Percentiles rank a stretch among this genome's conserved stretches.
phyloP scores from a whole-genome alignment of 805 yeast genomes.

The Myxozyma melibiosi region DNA sequence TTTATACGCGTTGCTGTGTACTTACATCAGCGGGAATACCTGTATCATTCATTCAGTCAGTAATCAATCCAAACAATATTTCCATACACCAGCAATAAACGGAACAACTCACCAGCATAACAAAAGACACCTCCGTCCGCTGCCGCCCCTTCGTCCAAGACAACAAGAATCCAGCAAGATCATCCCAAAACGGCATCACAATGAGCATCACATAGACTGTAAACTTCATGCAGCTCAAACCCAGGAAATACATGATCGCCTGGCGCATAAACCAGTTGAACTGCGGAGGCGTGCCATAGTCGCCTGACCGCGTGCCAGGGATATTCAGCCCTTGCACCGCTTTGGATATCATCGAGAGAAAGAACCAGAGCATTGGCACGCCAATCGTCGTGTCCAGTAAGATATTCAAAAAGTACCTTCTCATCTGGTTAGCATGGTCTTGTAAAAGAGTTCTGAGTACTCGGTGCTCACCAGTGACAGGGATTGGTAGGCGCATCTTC shows the following conservation, averaged over 20 bases:
- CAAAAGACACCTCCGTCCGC: conserved; percentile 79
- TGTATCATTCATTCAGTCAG: background rate
- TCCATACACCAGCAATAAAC: conserved; percentile 40
- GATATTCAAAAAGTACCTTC: conserved; percentile 77
- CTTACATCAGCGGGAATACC: conserved; percentile 43
- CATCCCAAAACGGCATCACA: conserved; percentile 66
- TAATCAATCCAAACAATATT: too few species aligned
- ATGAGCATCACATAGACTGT: conserved; percentile 59
- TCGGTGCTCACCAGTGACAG: conserved; percentile 65
- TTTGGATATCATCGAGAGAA: conserved; percentile 53
- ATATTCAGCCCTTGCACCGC: conserved; percentile 50
- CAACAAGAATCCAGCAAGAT: conserved; percentile 69
- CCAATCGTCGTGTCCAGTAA: conserved; percentile 93
- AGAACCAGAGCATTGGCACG: conserved; percentile 72
- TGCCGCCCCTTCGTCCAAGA: conserved; percentile 85
- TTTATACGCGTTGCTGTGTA: background rate
- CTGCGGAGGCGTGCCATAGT: conserved; percentile 63
- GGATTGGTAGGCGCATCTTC: conserved; percentile 58
- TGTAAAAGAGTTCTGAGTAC: background rate
- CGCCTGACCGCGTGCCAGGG: conserved; percentile 51
- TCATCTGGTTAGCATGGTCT: background rate
- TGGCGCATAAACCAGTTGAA: conserved; percentile 72
- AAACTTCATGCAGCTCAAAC: conserved; percentile 65
- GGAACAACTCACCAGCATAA: conserved; percentile 79
- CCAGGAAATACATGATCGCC: conserved; percentile 64